Evolutionary conservation across 371 early-diverging fungal species (phyloP).

Genomic region (Batkoa obscura): DNA sequence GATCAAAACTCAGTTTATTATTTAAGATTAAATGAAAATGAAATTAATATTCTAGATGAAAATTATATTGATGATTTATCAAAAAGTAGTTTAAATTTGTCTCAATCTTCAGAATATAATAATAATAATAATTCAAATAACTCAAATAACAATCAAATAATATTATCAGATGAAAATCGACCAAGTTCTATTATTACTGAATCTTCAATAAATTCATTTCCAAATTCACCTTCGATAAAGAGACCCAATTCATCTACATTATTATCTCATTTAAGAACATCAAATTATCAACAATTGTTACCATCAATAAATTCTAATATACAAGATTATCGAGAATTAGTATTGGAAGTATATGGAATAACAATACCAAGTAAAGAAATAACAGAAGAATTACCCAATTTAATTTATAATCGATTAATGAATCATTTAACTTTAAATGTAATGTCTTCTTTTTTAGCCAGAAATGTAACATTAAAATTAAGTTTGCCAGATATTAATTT

Average conservation of each 20-base stretch:
- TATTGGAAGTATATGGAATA: conserved; percentile 54
- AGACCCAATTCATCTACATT: conserved; percentile 11
- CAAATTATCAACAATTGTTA: no score
- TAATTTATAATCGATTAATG: conserved; percentile 39
- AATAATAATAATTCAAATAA: not conserved
- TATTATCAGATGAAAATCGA: no score
- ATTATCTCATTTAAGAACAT: not conserved
- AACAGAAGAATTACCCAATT: conserved; percentile 37
- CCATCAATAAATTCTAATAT: not conserved
- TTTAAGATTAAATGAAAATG: conserved; percentile 17
- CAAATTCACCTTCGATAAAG: conserved; percentile 10
- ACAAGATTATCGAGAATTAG: conserved; percentile 31
- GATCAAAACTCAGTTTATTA: conserved; percentile 34
- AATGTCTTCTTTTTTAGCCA: conserved; percentile 43
- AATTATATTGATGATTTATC: not conserved
- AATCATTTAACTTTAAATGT: conserved; percentile 37
- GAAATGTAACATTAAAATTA: conserved; percentile 44
- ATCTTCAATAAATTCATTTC: conserved; percentile 9
- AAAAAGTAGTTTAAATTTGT: no score
- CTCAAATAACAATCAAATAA: no score
- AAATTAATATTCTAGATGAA: no score
- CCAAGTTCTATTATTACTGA: no score
- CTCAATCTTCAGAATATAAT: not conserved
- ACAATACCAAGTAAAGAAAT: conserved; percentile 38
- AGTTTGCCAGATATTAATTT: conserved; percentile 48